phyloP scores from a whole-genome alignment of 306 rosid genomes.

The Vigna mungo region DNA sequence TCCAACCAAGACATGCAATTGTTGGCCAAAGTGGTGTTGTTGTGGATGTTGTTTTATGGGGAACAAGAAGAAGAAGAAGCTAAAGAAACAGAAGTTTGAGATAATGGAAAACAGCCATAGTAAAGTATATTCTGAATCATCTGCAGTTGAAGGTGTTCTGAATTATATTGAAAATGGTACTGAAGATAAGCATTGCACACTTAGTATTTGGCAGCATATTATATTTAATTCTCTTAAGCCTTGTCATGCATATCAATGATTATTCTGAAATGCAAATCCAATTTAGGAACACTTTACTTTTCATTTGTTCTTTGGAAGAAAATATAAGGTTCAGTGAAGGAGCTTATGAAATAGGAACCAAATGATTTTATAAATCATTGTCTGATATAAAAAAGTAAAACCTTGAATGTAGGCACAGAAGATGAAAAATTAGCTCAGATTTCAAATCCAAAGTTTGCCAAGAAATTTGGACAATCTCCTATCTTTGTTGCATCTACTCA shows the following conservation, averaged over 20 bases:
- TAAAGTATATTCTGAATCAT: slow-evolving; percentile 45
- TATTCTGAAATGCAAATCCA: not conserved
- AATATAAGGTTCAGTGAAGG: not conserved
- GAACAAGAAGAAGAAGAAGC: slow-evolving; percentile 54
- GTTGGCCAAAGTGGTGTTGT: slow-evolving; percentile 68
- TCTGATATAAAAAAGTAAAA: slow-evolving; percentile 34
- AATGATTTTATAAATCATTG: not conserved
- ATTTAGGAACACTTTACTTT: slow-evolving; percentile 3
- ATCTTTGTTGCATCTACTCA: slow-evolving; percentile 65
- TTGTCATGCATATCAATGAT: slow-evolving; percentile 10
- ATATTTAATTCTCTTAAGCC: slow-evolving; percentile 6
- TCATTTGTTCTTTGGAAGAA: not conserved
- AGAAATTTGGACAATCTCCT: slow-evolving; percentile 76
- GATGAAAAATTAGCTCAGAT: slow-evolving; percentile 38
- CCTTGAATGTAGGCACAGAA: slow-evolving; percentile 48
- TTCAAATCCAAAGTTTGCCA: slow-evolving; percentile 53
- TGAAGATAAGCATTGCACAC: slow-evolving; percentile 44
- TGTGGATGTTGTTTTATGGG: slow-evolving; percentile 59
- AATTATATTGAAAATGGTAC: slow-evolving; percentile 43
- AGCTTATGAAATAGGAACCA: not conserved
- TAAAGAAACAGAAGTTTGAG: slow-evolving; percentile 52
- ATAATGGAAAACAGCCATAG: slow-evolving; percentile 38
- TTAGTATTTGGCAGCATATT: not conserved
- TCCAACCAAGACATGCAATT: slow-evolving; percentile 71
- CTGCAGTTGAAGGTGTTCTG: slow-evolving; percentile 40